Conservation (phyloP, 2,329 filamentous ascomycete genomes). For the Myriosclerotinia duriaeana region DNA sequence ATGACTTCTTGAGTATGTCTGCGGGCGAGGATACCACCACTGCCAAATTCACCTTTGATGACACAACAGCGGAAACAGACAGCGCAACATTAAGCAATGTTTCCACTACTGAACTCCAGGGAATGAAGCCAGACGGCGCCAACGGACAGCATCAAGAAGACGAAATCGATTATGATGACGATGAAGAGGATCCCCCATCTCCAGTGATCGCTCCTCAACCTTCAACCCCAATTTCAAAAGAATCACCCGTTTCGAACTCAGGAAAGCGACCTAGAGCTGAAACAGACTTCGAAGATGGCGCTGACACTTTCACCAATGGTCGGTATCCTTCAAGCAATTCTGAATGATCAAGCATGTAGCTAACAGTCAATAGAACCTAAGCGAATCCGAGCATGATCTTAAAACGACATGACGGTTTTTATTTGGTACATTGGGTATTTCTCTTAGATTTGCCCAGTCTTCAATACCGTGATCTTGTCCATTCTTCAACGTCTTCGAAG, state of each 20-base stretch:
- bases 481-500: conserved; percentile 19
- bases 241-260: conserved; percentile 28
- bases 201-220: conserved; percentile 13
- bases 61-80: conserved; percentile 36
- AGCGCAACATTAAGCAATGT: conserved; percentile 39
- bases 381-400: conserved; percentile 36
- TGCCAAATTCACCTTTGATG: neutral
- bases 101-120: conserved; percentile 18
- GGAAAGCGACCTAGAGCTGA: conserved; percentile 38
- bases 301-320: conserved; percentile 32
- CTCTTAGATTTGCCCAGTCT: conserved; percentile 14
- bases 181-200: conserved; percentile 21
- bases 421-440: neutral
- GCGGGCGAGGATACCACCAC: neutral
- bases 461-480: neutral
- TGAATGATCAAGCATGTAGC: conserved; percentile 16
- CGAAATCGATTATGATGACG: conserved; percentile 38
- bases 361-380: conserved; percentile 39
- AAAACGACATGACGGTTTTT: conserved; percentile 1
- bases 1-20: conserved; percentile 2
- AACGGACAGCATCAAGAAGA: conserved; percentile 33
- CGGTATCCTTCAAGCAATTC: conserved; percentile 16
- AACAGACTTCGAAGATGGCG: conserved; percentile 31
- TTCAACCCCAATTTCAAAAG: conserved; percentile 19
- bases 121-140: conserved; percentile 39